A percentile compares a stretch with the other conserved stretches of the same genome.
Evolutionary conservation across 352 stramenopile genomes (phyloP).

Genomic region (Phytopythium vexans): DNA sequence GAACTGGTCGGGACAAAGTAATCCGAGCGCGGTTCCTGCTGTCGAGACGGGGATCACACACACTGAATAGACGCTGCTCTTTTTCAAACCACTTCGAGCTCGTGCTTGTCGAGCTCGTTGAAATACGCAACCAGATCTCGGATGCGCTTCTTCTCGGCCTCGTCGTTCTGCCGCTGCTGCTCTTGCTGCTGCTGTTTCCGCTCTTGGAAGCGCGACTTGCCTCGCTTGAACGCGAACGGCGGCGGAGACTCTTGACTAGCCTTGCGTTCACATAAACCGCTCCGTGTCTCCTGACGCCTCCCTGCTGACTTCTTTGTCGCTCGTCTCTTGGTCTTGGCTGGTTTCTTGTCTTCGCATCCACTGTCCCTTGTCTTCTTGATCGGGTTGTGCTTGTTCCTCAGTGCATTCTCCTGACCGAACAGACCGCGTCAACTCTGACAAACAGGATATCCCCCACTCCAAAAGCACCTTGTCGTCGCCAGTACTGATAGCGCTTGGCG

Average conservation of each 20-base stretch:
- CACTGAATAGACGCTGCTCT: conserved; percentile 3
- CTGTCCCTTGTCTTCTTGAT: too few species aligned
- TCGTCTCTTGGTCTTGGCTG: conserved; percentile 11
- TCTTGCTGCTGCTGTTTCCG: conserved; percentile 29
- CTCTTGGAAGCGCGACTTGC: conserved; percentile 44
- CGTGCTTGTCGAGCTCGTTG: conserved; percentile 50
- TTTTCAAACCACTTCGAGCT: conserved; percentile 35
- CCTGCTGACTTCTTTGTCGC: background rate
- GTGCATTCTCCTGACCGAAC: too few species aligned
- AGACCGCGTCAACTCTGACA: too few species aligned
- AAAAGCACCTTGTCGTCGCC: too few species aligned
- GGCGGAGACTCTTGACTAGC: conserved; percentile 45
- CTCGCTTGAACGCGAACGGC: conserved; percentile 42
- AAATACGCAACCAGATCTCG: conserved; percentile 63
- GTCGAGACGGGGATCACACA: background rate
- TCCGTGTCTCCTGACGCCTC: conserved; percentile 3
- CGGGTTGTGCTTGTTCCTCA: too few species aligned
- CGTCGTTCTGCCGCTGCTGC: conserved; percentile 18
- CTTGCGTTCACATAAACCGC: conserved; percentile 10
- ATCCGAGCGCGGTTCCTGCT: background rate
- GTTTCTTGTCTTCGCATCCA: too few species aligned
- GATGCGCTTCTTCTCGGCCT: conserved; percentile 47
- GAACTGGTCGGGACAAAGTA: conserved; percentile 2
- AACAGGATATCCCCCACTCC: too few species aligned
- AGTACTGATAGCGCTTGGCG: too few species aligned